A percentile compares a stretch with the other conserved stretches of the same genome.
These are phyloP conservation scores for Beauveria rudraprayagi DNA, from an alignment of 2,329 filamentous ascomycete genomes.

Conservation along the genomic window DNA sequence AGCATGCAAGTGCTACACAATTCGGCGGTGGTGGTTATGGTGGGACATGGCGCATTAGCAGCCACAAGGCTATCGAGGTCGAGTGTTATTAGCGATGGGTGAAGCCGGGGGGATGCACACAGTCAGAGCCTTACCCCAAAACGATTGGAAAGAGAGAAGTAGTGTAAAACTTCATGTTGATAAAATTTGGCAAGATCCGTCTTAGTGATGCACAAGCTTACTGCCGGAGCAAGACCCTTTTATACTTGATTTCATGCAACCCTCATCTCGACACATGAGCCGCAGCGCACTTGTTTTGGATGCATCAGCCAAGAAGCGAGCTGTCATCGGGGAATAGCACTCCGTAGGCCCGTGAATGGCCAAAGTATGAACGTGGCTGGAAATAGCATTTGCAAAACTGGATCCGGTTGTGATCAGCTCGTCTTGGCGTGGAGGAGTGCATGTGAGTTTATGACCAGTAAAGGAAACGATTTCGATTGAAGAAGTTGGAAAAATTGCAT, in stretches of 20 bases:
- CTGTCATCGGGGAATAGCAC: not conserved
- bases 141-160: not conserved
- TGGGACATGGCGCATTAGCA: constrained; percentile 21
- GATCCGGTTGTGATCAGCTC: not conserved
- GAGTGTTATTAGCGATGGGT: not conserved
- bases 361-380: not conserved
- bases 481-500: no score
- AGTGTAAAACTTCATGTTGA: not conserved
- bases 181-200: not conserved
- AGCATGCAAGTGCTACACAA: constrained; percentile 26
- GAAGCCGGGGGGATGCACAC: not conserved
- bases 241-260: not conserved
- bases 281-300: not conserved
- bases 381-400: not conserved
- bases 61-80: not conserved
- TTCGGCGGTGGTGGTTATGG: constrained; percentile 23
- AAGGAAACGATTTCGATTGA: no score
- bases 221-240: not conserved
- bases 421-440: constrained; percentile 7
- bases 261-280: not conserved
- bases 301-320: not conserved
- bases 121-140: not conserved
- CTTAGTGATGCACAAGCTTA: not conserved
- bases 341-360: no score
- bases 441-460: not conserved